Percentiles rank a stretch among this genome's conserved stretches.
Evolutionary conservation across 495 filamentous ascomycete species (phyloP).

Genomic region (Apodospora peruviana): DNA sequence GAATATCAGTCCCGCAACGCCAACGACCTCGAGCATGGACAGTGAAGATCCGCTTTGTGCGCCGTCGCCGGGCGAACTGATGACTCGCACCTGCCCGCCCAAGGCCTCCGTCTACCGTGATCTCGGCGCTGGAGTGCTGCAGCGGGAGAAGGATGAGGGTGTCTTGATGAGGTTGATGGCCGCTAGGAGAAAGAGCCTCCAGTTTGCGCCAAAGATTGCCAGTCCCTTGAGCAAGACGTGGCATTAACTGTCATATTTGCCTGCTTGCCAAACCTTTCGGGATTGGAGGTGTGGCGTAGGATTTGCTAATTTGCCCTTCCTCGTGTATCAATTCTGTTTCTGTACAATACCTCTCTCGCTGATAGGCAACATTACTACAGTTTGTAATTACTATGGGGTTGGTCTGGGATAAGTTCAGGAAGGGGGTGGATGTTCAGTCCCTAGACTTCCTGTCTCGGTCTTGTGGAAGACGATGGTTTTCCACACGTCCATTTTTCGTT

Average conservation of each 20-base stretch:
- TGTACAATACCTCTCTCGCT: no score
- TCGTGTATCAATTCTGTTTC: background rate
- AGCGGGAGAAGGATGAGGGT: slow-evolving; percentile 37
- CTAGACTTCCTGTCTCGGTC: no score
- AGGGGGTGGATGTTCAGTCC: no score
- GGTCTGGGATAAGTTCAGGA: no score
- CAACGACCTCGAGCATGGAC: slow-evolving; percentile 12
- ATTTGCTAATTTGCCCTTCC: background rate
- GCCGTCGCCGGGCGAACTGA: slow-evolving; percentile 29
- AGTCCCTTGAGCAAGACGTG: slow-evolving; percentile 63
- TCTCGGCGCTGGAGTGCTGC: slow-evolving; percentile 27
- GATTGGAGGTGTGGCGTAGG: background rate
- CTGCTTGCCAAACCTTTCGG: background rate
- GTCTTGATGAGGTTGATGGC: slow-evolving; percentile 64
- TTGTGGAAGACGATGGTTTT: no score
- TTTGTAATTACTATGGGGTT: no score
- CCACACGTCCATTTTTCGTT: no score
- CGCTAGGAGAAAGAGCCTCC: slow-evolving; percentile 74
- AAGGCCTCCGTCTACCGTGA: slow-evolving; percentile 45
- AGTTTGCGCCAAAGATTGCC: slow-evolving; percentile 70
- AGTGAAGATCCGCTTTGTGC: slow-evolving; percentile 5
- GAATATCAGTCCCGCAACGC: slow-evolving; percentile 31
- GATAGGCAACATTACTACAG: no score
- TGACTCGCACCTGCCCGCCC: slow-evolving; percentile 70
- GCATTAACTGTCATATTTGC: slow-evolving; percentile 15